Conservation (phyloP, 371 early-diverging fungal genomes). For the Apophysomyces variabilis region DNA sequence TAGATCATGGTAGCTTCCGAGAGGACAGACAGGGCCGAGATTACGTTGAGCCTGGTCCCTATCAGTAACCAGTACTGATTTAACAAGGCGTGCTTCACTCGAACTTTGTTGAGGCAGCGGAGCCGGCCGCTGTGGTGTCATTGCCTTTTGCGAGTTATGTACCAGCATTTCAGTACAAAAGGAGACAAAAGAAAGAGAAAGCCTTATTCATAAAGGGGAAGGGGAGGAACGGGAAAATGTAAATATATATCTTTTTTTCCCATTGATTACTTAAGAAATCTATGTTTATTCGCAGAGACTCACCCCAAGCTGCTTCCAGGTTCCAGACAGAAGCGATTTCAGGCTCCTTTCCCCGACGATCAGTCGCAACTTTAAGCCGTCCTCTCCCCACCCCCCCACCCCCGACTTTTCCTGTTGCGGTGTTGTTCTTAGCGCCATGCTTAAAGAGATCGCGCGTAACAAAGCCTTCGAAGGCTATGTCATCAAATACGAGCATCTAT, state of each 20-base stretch:
- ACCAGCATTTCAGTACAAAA: not conserved
- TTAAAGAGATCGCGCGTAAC: slow-evolving; percentile 43
- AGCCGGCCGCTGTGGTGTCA: not conserved
- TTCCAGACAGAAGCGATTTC: too few species aligned
- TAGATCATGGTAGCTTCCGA: slow-evolving; percentile 2
- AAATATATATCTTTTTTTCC: too few species aligned
- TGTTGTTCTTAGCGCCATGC: slow-evolving; percentile 19
- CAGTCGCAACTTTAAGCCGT: too few species aligned
- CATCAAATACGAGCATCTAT: slow-evolving; percentile 73
- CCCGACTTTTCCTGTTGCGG: too few species aligned
- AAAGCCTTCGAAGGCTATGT: slow-evolving; percentile 73
- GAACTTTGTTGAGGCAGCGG: not conserved
- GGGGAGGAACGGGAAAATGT: too few species aligned
- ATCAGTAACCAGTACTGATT: slow-evolving; percentile 6
- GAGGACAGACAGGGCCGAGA: not conserved
- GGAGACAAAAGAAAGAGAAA: not conserved
- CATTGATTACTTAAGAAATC: too few species aligned
- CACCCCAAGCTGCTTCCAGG: too few species aligned
- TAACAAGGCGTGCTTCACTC: not conserved
- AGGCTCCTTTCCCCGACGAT: too few species aligned
- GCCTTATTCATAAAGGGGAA: too few species aligned
- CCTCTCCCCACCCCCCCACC: too few species aligned
- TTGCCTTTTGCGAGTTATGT: not conserved
- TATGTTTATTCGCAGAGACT: too few species aligned
- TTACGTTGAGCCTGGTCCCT: slow-evolving; percentile 4